Conservation (phyloP, 225 moss, liverwort and hornwort species). For the Lunularia cruciata region DNA sequence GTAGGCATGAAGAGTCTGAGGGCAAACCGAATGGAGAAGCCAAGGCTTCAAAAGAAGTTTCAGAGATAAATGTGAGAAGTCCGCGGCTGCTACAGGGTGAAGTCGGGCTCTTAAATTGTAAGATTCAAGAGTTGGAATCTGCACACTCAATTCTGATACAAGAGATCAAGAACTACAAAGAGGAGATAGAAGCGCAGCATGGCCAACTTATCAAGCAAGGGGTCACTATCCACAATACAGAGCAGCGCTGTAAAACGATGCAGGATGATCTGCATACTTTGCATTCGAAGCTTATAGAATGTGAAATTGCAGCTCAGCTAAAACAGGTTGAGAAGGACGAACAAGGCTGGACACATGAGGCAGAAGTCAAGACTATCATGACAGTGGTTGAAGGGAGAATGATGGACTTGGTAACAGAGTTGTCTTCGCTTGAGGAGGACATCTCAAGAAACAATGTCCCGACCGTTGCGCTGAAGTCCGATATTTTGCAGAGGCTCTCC, state of each 20-base stretch:
- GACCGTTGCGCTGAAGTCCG: neutral
- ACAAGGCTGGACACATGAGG: constrained; percentile 19
- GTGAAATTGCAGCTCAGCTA: constrained; percentile 7
- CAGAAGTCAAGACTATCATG: neutral
- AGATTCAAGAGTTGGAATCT: constrained; percentile 10
- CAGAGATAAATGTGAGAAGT: neutral
- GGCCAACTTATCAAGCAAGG: neutral
- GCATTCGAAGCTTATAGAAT: constrained; percentile 11
- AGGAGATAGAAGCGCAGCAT: constrained; percentile 11
- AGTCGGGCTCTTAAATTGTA: constrained; percentile 6
- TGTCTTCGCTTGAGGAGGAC: neutral
- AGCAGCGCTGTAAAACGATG: neutral
- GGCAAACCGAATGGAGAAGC: constrained; percentile 4
- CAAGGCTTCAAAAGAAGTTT: neutral
- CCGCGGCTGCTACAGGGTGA: neutral
- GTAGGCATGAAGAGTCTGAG: neutral
- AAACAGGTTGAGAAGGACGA: constrained; percentile 14
- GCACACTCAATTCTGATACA: constrained; percentile 10
- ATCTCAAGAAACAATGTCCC: neutral
- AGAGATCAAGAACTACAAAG: constrained; percentile 9
- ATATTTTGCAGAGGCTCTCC: neutral
- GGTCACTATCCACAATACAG: constrained; percentile 6
- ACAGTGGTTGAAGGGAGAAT: constrained; percentile 2
- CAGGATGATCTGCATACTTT: neutral
- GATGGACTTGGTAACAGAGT: constrained; percentile 16